phyloP scores from a whole-genome alignment of 177 flowering plant species.

The Vitis hybrid region DNA sequence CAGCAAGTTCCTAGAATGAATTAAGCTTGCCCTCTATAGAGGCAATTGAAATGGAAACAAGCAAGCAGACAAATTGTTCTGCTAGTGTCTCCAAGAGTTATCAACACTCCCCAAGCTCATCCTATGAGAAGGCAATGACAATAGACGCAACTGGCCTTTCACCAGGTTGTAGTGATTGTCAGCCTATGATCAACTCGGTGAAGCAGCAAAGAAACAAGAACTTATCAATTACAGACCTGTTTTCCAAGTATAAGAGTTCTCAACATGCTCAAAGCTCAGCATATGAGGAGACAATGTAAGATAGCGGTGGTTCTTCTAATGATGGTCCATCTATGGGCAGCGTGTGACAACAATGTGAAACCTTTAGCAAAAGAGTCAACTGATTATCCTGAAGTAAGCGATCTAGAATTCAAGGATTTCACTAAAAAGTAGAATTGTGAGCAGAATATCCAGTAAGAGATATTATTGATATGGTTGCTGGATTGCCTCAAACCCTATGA shows the following conservation, averaged over 20 bases:
- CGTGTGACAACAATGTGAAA: not conserved
- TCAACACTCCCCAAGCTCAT: not conserved
- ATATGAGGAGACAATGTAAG: conserved; percentile 17
- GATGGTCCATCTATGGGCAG: conserved; percentile 13
- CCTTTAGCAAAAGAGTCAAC: too few species aligned
- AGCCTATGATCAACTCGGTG: conserved; percentile 8
- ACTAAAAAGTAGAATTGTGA: too few species aligned
- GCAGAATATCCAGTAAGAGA: too few species aligned
- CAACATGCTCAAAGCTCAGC: conserved; percentile 14
- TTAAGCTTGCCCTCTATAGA: conserved; percentile 4
- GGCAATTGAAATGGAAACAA: conserved; percentile 9
- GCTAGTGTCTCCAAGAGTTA: not conserved
- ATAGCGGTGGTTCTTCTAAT: conserved; percentile 21
- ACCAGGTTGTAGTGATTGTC: conserved; percentile 8
- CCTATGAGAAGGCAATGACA: conserved; percentile 10
- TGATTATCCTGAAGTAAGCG: too few species aligned
- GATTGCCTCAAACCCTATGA: too few species aligned
- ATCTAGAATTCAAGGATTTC: too few species aligned
- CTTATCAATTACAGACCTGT: conserved; percentile 33
- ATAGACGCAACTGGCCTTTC: conserved; percentile 8
- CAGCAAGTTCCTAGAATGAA: not conserved
- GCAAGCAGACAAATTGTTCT: not conserved
- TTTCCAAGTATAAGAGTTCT: conserved; percentile 37
- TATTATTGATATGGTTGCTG: too few species aligned
- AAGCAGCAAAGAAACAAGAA: conserved; percentile 15